Evolutionary conservation across 805 yeast genomes (phyloP).

Genomic region (Nakazawaea wyomingensis): DNA sequence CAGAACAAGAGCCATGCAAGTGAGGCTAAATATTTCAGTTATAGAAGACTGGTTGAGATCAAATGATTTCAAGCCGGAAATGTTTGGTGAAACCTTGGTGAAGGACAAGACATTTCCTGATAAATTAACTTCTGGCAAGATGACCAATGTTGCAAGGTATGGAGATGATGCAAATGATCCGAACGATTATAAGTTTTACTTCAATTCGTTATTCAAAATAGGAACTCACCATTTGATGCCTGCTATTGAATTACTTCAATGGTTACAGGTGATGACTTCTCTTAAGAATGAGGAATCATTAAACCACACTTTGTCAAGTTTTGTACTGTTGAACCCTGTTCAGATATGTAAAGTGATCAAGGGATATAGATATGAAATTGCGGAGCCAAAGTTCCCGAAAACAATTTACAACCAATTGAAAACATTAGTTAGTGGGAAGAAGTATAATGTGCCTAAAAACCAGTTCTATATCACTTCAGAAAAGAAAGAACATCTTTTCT

Average conservation of each 20-base stretch:
- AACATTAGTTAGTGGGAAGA: constrained; percentile 20
- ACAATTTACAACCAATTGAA: constrained; percentile 40
- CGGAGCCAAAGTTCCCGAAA: constrained; percentile 64
- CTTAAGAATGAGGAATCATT: constrained; percentile 62
- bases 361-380: constrained; percentile 78
- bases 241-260: constrained; percentile 74
- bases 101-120: constrained; percentile 23
- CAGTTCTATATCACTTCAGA: constrained; percentile 17
- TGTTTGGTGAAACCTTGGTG: neutral
- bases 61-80: constrained; percentile 35
- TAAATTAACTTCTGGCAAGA: constrained; percentile 18
- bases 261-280: constrained; percentile 82
- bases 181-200: constrained; percentile 50
- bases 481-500: constrained; percentile 29
- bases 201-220: constrained; percentile 57
- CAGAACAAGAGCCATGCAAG: constrained; percentile 83
- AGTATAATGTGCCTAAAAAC: constrained; percentile 11
- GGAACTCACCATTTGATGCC: constrained; percentile 69
- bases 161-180: constrained; percentile 32
- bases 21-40: constrained; percentile 77
- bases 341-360: constrained; percentile 70
- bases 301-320: constrained; percentile 44
- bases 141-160: constrained; percentile 27
- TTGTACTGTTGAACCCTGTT: constrained; percentile 55
- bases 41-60: constrained; percentile 91